Percentiles rank a stretch among this genome's conserved stretches.
These are phyloP conservation scores for Pinus taeda DNA, from an alignment of 75 land plant species.

Conservation along the genomic window DNA sequence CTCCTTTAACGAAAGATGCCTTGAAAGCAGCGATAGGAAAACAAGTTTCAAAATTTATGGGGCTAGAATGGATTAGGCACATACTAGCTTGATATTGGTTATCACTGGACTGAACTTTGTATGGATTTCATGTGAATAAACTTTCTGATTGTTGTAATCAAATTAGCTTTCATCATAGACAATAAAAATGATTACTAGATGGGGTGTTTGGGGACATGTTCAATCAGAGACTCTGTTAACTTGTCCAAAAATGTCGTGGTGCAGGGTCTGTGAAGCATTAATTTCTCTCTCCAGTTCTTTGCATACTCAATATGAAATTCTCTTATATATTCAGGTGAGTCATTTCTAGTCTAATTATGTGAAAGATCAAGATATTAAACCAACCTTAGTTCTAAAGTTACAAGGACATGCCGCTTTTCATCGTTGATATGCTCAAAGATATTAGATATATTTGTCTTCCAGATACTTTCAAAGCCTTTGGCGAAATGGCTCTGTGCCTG, in stretches of 20 bases:
- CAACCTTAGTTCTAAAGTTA: background rate
- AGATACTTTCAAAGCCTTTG: conserved; percentile 4
- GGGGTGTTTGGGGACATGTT: background rate
- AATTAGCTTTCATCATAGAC: background rate
- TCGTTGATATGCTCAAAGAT: background rate
- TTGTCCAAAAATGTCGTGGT: background rate
- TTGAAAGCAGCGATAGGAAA: background rate
- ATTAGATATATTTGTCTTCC: background rate
- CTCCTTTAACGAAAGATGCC: background rate
- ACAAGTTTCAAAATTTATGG: background rate
- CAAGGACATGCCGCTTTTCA: background rate
- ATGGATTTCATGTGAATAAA: background rate
- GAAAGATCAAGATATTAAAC: background rate
- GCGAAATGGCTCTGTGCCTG: conserved; percentile 8
- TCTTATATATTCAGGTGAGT: background rate
- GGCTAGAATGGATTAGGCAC: background rate
- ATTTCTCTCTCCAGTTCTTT: background rate
- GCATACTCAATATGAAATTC: background rate
- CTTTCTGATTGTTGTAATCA: background rate
- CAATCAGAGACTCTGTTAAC: background rate
- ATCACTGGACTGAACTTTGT: background rate
- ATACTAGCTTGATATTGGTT: background rate
- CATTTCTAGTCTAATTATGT: conserved; percentile 2
- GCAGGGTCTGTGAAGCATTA: conserved; percentile 8
- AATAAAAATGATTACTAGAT: background rate